Evolutionary conservation across 1,139 yeast species (phyloP).

Genomic region (Sporopachydermia cereana): DNA sequence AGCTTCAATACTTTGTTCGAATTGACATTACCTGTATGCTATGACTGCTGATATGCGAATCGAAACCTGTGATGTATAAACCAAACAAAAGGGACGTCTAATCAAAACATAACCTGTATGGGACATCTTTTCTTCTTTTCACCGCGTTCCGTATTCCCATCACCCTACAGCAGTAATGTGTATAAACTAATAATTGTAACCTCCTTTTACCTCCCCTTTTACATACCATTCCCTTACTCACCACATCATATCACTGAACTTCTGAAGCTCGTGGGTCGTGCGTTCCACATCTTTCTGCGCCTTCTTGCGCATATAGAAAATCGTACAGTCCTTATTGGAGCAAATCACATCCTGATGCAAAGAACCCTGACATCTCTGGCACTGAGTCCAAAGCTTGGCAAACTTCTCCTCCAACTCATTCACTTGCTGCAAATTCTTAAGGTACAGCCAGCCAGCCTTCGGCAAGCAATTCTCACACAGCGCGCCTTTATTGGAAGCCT

Average conservation of each 20-base stretch:
- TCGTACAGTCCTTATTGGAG: constrained; percentile 93
- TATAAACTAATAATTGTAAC: too few species aligned
- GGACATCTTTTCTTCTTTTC: background rate
- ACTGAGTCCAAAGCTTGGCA: constrained; percentile 92
- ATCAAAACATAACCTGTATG: too few species aligned
- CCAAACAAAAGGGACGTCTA: too few species aligned
- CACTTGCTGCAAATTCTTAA: constrained; percentile 68
- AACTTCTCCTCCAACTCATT: constrained; percentile 74
- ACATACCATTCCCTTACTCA: constrained; percentile 14
- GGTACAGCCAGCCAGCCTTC: constrained; percentile 68
- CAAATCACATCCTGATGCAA: constrained; percentile 93
- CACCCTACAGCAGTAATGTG: too few species aligned
- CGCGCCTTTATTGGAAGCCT: constrained; percentile 56
- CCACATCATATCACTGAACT: constrained; percentile 60
- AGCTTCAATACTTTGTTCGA: background rate
- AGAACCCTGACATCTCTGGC: constrained; percentile 96
- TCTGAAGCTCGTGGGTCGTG: constrained; percentile 57
- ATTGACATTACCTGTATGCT: too few species aligned
- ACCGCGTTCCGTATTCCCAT: background rate
- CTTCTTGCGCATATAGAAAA: constrained; percentile 93
- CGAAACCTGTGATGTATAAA: background rate
- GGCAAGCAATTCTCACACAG: constrained; percentile 71
- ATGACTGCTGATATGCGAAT: too few species aligned
- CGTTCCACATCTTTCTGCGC: constrained; percentile 77
- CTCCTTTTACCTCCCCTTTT: background rate